Conservation (phyloP, 257 asterid genomes). For the Leonotis leonurus region DNA sequence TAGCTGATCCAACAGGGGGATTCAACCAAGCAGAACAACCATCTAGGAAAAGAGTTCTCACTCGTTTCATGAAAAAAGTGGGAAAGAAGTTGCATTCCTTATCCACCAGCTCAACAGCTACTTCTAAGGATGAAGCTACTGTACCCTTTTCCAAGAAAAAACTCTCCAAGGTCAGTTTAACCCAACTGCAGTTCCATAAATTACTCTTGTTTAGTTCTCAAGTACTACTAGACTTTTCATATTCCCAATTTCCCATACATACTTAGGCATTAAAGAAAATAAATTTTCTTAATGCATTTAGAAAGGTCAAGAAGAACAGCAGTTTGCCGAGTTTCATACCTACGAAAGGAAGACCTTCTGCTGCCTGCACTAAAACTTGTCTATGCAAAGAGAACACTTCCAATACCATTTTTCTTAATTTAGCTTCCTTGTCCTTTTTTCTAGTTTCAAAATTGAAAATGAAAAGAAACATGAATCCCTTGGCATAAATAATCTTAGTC, state of each 20-base stretch:
- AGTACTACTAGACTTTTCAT: neutral
- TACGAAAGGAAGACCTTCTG: no score
- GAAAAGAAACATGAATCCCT: neutral
- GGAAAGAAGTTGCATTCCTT: constrained; percentile 44
- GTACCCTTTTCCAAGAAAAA: constrained; percentile 44
- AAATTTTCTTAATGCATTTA: neutral
- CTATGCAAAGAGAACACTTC: no score
- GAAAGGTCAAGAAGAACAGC: neutral
- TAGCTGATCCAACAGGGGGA: constrained; percentile 18
- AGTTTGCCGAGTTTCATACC: neutral
- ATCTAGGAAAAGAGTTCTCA: constrained; percentile 20
- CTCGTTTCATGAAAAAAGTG: constrained; percentile 54
- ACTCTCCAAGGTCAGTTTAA: constrained; percentile 58
- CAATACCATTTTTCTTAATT: neutral
- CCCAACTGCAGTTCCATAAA: constrained; percentile 1
- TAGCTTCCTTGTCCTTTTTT: neutral
- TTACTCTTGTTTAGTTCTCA: neutral
- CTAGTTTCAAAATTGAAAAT: neutral
- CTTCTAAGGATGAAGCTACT: constrained; percentile 34
- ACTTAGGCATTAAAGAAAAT: no score
- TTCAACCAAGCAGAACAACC: constrained; percentile 29
- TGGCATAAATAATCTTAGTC: neutral
- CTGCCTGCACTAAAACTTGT: no score
- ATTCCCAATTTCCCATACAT: no score
- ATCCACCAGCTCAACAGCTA: constrained; percentile 28